Evolutionary conservation across 2,329 filamentous ascomycete species (phyloP).

Genomic region (Celoporthe dispersa): DNA sequence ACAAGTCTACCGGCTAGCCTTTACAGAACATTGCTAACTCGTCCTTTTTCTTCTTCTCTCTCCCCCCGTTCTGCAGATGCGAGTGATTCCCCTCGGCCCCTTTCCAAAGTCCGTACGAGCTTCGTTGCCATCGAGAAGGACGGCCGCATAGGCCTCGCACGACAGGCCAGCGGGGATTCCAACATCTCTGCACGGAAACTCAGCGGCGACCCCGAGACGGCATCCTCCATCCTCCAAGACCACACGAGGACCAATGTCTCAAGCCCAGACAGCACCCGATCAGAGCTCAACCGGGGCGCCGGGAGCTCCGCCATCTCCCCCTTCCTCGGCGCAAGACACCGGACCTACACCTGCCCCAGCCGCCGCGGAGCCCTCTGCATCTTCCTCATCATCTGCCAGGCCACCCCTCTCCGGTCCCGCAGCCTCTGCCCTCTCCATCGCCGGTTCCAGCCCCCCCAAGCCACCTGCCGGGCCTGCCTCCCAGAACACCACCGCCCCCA

Average conservation of each 20-base stretch:
- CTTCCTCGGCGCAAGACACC: constrained; percentile 39
- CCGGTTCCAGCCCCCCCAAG: constrained; percentile 3
- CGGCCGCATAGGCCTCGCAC: constrained; percentile 58
- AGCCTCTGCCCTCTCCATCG: constrained; percentile 34
- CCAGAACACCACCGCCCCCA: constrained; percentile 4
- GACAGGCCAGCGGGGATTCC: constrained; percentile 50
- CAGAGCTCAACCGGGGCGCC: constrained; percentile 17
- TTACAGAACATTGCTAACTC: constrained; percentile 16
- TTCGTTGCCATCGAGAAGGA: constrained; percentile 76
- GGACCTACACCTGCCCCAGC: constrained; percentile 38
- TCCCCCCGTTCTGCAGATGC: constrained; percentile 37
- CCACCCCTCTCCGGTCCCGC: constrained; percentile 33
- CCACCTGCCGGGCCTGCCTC: constrained; percentile 10
- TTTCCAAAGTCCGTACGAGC: constrained; percentile 76
- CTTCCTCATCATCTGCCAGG: constrained; percentile 38
- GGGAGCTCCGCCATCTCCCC: constrained; percentile 14
- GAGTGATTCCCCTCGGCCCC: constrained; percentile 62
- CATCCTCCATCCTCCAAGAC: constrained; percentile 45
- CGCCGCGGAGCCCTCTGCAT: constrained; percentile 34
- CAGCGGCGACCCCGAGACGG: constrained; percentile 45
- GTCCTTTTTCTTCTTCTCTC: not conserved
- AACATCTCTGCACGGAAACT: constrained; percentile 42
- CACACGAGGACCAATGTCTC: constrained; percentile 39
- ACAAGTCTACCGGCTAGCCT: not conserved
- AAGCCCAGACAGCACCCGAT: constrained; percentile 7